Conservation (phyloP, 192 early-diverging fungal species). For the Coemansia sp. region DNA sequence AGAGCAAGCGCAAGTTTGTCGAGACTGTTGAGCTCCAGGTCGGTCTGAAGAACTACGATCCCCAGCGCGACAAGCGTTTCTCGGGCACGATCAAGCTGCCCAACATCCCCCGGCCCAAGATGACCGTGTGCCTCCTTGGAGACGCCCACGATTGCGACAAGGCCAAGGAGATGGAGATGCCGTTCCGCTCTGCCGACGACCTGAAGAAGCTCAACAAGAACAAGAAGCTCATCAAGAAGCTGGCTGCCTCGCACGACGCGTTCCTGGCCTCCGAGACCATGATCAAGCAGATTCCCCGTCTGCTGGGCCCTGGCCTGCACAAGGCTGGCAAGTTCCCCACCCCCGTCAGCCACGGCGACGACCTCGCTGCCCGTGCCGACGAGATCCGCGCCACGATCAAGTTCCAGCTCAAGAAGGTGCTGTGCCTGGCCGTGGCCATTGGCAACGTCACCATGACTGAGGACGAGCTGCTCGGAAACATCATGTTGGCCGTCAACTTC, state of each 20-base stretch:
- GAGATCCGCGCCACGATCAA: conserved; percentile 98
- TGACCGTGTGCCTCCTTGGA: conserved; percentile 93
- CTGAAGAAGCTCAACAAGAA: conserved; percentile 99
- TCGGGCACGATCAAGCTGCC: conserved; percentile 92
- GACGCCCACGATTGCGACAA: conserved; percentile 95
- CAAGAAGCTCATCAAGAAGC: conserved; percentile 99
- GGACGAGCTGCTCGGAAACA: conserved; percentile 93
- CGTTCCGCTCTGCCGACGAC: conserved; percentile 93
- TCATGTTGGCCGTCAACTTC: conserved; percentile 98
- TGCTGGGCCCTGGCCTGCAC: conserved; percentile 96
- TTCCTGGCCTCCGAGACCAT: conserved; percentile 96
- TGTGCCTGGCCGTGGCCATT: conserved; percentile 95
- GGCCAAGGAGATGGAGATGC: conserved; percentile 87
- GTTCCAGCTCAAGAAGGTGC: conserved; percentile 99
- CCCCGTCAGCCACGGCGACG: conserved; percentile 86
- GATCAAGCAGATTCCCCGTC: conserved; percentile 99
- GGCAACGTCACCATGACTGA: conserved; percentile 93
- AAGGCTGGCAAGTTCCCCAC: conserved; percentile 99
- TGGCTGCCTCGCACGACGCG: conserved; percentile 98
- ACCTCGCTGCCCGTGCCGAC: conserved; percentile 81
- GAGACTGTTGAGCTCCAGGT: conserved; percentile 98
- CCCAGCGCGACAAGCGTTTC: conserved; percentile 99
- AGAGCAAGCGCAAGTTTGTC: conserved; percentile 92
- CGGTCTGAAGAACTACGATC: conserved; percentile 99
- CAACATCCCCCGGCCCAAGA: conserved; percentile 90